Conservation (phyloP, 2,329 filamentous ascomycete species). For the Paramyrothecium sp. region DNA sequence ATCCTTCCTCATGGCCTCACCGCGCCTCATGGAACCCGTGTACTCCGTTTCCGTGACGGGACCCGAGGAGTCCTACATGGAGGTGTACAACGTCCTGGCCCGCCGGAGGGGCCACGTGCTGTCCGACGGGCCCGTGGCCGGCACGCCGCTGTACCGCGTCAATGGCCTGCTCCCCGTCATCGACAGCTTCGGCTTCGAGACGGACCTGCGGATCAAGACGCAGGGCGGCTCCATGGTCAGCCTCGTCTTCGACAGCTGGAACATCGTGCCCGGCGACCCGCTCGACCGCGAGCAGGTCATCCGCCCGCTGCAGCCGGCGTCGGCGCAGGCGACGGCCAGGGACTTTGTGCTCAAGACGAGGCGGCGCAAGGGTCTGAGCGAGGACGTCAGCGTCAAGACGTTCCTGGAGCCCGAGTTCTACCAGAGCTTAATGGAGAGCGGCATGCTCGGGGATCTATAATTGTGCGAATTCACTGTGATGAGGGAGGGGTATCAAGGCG, state of each 20-base stretch:
- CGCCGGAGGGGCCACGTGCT: slow-evolving; percentile 88
- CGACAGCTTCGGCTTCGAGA: slow-evolving; percentile 97
- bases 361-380: slow-evolving; percentile 86
- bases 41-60: slow-evolving; percentile 93
- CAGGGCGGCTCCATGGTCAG: slow-evolving; percentile 89
- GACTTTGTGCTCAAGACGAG: slow-evolving; percentile 98
- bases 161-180: slow-evolving; percentile 92
- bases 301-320: slow-evolving; percentile 82
- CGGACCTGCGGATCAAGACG: slow-evolving; percentile 92
- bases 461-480: background rate
- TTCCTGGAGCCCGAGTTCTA: slow-evolving; percentile 96
- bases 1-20: slow-evolving; percentile 95
- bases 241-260: slow-evolving; percentile 95
- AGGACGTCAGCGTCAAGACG: slow-evolving; percentile 93
- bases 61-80: slow-evolving; percentile 82
- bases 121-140: slow-evolving; percentile 89
- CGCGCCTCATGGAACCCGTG: slow-evolving; percentile 93
- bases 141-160: slow-evolving; percentile 90
- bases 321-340: slow-evolving; percentile 82
- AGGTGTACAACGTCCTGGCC: slow-evolving; percentile 88
- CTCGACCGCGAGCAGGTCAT: slow-evolving; percentile 83
- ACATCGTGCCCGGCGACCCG: slow-evolving; percentile 91
- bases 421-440: slow-evolving; percentile 82
- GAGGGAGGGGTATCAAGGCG: slow-evolving; percentile 4
- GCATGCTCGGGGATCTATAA: slow-evolving; percentile 66